Base-by-base conservation (phyloP, 768 basidiomycete genomes). In the Boletus barrowsii region DNA sequence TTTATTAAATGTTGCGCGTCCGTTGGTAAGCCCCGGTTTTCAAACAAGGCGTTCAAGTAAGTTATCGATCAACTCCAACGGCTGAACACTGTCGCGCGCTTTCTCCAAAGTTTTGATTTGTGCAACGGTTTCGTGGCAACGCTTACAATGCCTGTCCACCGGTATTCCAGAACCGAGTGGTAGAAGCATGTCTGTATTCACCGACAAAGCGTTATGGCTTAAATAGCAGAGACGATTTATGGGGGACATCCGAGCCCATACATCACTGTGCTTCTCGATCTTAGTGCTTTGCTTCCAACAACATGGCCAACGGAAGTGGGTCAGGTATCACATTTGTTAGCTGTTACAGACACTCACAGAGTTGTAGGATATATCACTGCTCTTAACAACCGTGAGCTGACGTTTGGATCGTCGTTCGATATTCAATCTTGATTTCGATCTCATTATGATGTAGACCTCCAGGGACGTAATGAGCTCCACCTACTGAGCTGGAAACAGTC, bases 301-400 rank as follows among this genome's bases (percentile, higher is more conserved):
- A 39, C 4, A 70, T 72, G 67, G 15, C 18, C 14, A 7, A 42
- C 17, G 60, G 65, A 60, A 51, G 68, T 68, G 18, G 20, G 68
- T 60, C 45, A 24, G 18, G 15, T 24, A 29, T 46, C 7, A 17
- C 39, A 14, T 26, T 48, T 26, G 1, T 54, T 37, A 8, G 20
- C 22, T 18, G 15, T 7, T 6, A 20, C 11, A 39, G 15, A 26
- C n/a, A 44, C 59, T 70, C 18, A 72, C 40, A n/a, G 26, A 8
- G 13, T 3, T 46, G 2, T 47, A 76, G 76, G 48, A 54, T 69
- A 60, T 53, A 36, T 68, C 39, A 70, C 73, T 8, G 60, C 59
- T 24, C 65, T 79, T 49, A 66, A 85, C 66, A 84, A 84, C 66
- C 70, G 83, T 77, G 56, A 62, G 76, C 53, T 18, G 7, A 47